Evolutionary conservation across 108 stramenopile species (phyloP).

Genomic region (Pseudonitzschia pungens): DNA sequence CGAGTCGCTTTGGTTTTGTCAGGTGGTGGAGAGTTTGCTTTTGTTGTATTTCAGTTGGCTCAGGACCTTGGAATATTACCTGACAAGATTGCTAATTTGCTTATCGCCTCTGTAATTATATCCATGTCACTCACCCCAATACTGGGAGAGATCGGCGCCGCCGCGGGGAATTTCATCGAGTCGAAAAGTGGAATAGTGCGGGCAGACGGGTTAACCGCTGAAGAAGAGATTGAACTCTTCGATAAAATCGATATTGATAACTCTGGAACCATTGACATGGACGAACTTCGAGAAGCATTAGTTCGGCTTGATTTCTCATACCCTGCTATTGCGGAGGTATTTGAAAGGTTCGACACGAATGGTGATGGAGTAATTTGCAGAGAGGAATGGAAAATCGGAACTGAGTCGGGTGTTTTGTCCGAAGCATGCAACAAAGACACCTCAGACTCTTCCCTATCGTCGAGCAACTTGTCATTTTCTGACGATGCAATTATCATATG

Average conservation of each 20-base stretch:
- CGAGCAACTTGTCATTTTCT: constrained; percentile 29
- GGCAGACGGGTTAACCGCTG: constrained; percentile 33
- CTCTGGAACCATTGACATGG: constrained; percentile 47
- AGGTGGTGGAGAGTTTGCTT: constrained; percentile 77
- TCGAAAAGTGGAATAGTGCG: constrained; percentile 13
- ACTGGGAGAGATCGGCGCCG: constrained; percentile 61
- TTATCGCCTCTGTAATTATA: constrained; percentile 72
- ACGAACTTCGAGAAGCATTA: constrained; percentile 46
- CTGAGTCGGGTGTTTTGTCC: constrained; percentile 43
- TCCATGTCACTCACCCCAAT: constrained; percentile 79
- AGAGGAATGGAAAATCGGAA: constrained; percentile 51
- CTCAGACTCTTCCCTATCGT: not conserved
- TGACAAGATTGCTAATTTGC: constrained; percentile 42
- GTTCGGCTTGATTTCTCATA: constrained; percentile 29
- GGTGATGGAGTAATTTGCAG: constrained; percentile 63
- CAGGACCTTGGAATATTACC: constrained; percentile 62
- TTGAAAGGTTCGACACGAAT: constrained; percentile 64
- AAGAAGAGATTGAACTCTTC: constrained; percentile 43
- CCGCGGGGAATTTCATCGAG: constrained; percentile 54
- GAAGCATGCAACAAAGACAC: constrained; percentile 33
- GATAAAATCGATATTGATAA: constrained; percentile 52
- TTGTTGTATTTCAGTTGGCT: constrained; percentile 75
- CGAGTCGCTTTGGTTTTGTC: constrained; percentile 60
- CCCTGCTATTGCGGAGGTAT: constrained; percentile 52
- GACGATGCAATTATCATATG: constrained; percentile 68